Evolutionary conservation across 176 grass and related monocot species (phyloP), one percentile per base, ranked within the genome.

Genomic region (Rhynchospora tenuis): DNA sequence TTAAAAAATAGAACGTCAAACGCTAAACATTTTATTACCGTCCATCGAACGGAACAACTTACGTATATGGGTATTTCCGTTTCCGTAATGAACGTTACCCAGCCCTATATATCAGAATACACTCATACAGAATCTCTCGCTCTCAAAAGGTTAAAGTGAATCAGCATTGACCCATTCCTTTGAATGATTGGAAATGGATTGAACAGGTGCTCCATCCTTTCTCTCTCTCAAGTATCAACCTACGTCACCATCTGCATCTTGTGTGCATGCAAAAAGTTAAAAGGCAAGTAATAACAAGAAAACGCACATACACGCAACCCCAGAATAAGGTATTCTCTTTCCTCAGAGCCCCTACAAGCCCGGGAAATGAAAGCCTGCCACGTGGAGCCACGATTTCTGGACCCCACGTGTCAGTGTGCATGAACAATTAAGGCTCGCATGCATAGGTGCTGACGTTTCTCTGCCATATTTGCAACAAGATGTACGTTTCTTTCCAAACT

Each of bases 141-240:
- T 1, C 45, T 73, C 45, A 27, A 74, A 50, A 14, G 1, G 46
- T 12, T 50, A 5, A 27, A 74, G 71, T 28, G 20, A 50, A 3
- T 74, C 22, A 75, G 12, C 10, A 54, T 45, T 28, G 46, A 75
- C 11, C 23, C 71, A 75, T 75, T 28, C 19, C 19, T 50, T 10
- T 63, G 45, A 81, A 81, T 81, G 59, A 81, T 64, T 81, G 55
- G 59, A 64, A 81, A 81, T 81, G 10, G 31, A 81, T 81, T 81
- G 58, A 10, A 62, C 78, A 46, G 56, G 15, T 17, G 45, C 20
- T 63, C 56, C 38, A 46, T 38, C 20, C 16, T 48, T 7, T 62
- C 56, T 26, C n/a, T 11, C 9, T 65, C 62, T 65, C 13, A 66
- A 13, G 4, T 38, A 38, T 1, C 7, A 7, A 68, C 38, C 50